These are phyloP conservation scores for Sarocladium strictum DNA, from an alignment of 2,329 filamentous ascomycete genomes.

Conservation along the genomic window DNA sequence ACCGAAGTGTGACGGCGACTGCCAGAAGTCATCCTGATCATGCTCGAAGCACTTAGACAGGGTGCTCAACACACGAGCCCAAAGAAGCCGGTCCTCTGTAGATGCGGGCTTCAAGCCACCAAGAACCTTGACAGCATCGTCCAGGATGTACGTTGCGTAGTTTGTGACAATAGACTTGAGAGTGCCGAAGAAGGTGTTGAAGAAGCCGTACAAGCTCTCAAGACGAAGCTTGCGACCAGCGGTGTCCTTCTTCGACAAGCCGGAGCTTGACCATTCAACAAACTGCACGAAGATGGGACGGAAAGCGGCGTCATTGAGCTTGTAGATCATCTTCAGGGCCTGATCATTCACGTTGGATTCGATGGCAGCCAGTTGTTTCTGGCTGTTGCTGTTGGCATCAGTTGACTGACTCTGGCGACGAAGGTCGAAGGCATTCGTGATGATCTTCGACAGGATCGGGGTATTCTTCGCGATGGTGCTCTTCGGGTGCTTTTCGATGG, in stretches of 20 bases:
- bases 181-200: constrained; percentile 71
- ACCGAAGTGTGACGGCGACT: constrained; percentile 79
- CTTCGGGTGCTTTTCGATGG: constrained; percentile 75
- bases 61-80: constrained; percentile 63
- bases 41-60: constrained; percentile 74
- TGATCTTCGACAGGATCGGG: constrained; percentile 58
- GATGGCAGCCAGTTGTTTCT: constrained; percentile 48
- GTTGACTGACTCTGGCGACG: constrained; percentile 49
- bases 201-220: constrained; percentile 76
- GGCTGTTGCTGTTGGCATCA: constrained; percentile 35
- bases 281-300: constrained; percentile 81
- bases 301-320: constrained; percentile 92
- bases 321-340: constrained; percentile 86
- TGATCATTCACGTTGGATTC: constrained; percentile 64
- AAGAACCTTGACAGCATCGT: constrained; percentile 64
- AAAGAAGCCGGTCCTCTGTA: constrained; percentile 51
- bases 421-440: constrained; percentile 58
- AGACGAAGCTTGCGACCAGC: constrained; percentile 55
- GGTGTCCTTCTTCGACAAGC: constrained; percentile 55
- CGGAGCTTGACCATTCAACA: constrained; percentile 70
- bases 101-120: constrained; percentile 38
- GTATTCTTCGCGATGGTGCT: constrained; percentile 71
- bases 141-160: constrained; percentile 81
- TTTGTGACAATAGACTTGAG: constrained; percentile 92
- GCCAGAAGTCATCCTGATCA: constrained; percentile 95